Conservation (phyloP, 768 basidiomycete genomes). For the Leccinum broughii region DNA sequence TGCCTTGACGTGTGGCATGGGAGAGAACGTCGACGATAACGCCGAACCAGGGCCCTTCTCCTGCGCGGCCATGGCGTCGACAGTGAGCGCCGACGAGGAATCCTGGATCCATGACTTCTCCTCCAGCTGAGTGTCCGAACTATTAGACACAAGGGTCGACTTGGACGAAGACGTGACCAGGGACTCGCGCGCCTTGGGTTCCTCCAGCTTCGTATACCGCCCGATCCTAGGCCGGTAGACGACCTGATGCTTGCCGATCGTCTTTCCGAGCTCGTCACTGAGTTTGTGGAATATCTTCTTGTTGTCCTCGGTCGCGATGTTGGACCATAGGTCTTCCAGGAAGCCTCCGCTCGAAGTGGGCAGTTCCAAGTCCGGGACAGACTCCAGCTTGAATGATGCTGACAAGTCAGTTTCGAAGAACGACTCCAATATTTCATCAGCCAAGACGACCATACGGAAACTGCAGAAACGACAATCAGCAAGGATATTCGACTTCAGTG, state of each 20-base stretch:
- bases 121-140: slow-evolving; percentile 28
- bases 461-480: slow-evolving; percentile 38
- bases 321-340: slow-evolving; percentile 84
- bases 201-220: slow-evolving; percentile 78
- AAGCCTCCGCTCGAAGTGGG: slow-evolving; percentile 59
- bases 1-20: slow-evolving; percentile 68
- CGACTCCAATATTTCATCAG: slow-evolving; percentile 93
- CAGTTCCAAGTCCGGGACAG: slow-evolving; percentile 66
- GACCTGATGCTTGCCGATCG: slow-evolving; percentile 91
- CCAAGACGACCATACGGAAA: slow-evolving; percentile 98
- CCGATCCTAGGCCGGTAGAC: slow-evolving; percentile 83
- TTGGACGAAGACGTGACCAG: slow-evolving; percentile 70
- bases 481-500: slow-evolving; percentile 3
- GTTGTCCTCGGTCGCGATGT: slow-evolving; percentile 88
- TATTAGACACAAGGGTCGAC: slow-evolving; percentile 45
- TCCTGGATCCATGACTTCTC: slow-evolving; percentile 20
- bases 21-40: slow-evolving; percentile 41
- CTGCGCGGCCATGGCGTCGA: slow-evolving; percentile 37
- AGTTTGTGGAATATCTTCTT: slow-evolving; percentile 92
- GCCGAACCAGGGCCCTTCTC: slow-evolving; percentile 27
- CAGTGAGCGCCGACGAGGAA: slow-evolving; percentile 52
- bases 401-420: slow-evolving; percentile 96
- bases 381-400: slow-evolving; percentile 80
- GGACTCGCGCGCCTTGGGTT: slow-evolving; percentile 87
- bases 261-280: slow-evolving; percentile 92